Conservation (phyloP, 305 asterid species). For the Fraxinus baroniana region DNA sequence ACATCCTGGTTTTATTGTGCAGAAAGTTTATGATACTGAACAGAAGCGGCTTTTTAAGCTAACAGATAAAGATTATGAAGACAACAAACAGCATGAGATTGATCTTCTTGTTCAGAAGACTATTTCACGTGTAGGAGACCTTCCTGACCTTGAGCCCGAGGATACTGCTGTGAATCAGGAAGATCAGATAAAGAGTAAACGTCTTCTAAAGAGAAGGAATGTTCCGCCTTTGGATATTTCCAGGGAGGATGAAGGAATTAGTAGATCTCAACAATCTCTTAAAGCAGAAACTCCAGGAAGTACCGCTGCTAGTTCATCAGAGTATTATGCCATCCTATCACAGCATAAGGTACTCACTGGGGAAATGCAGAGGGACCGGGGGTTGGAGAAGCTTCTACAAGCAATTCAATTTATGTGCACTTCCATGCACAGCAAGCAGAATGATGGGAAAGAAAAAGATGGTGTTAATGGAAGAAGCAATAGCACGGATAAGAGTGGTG, state of each 20-base stretch:
- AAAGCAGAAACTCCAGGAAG: slow-evolving; percentile 76
- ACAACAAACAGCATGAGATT: slow-evolving; percentile 73
- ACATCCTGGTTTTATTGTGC: slow-evolving; percentile 92
- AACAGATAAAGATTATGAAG: slow-evolving; percentile 86
- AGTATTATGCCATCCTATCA: slow-evolving; percentile 43
- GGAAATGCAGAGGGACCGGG: slow-evolving; percentile 69
- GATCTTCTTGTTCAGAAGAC: slow-evolving; percentile 84
- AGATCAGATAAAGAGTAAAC: slow-evolving; percentile 56
- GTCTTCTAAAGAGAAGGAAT: slow-evolving; percentile 56
- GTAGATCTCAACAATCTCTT: slow-evolving; percentile 42
- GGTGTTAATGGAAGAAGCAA: slow-evolving; percentile 23
- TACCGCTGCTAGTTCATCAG: slow-evolving; percentile 44
- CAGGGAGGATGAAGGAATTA: slow-evolving; percentile 56
- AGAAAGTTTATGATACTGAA: slow-evolving; percentile 80
- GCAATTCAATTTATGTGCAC: slow-evolving; percentile 52
- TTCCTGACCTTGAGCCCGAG: slow-evolving; percentile 69
- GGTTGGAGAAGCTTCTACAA: slow-evolving; percentile 79
- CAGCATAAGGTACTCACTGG: slow-evolving; percentile 54
- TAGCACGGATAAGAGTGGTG: slow-evolving; percentile 22
- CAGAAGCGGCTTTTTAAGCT: slow-evolving; percentile 68
- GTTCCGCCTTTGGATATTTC: slow-evolving; percentile 71
- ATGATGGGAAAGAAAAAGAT: slow-evolving; percentile 38
- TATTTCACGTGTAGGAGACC: slow-evolving; percentile 55
- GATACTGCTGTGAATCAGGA: slow-evolving; percentile 48
- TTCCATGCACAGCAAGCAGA: slow-evolving; percentile 36